A percentile compares a stretch with the other conserved stretches of the same genome.
Conservation (phyloP, 257 asterid species). For the Paraleonurus japonicus region DNA sequence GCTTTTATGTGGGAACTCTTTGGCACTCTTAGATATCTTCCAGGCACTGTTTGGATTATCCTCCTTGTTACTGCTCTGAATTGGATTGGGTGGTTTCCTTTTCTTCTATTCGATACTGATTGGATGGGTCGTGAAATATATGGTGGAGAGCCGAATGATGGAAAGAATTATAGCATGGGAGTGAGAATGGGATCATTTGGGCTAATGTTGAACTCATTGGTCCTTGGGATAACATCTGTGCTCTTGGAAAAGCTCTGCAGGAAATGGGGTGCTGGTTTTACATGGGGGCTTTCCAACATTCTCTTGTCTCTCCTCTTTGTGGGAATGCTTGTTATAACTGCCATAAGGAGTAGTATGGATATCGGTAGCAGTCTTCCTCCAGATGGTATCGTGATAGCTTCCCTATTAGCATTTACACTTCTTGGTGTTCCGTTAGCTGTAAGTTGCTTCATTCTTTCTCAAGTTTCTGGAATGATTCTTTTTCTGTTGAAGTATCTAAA, state of each 20-base stretch:
- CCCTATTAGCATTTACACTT: slow-evolving; percentile 58
- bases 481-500: background rate
- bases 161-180: slow-evolving; percentile 56
- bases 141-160: slow-evolving; percentile 84
- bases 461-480: background rate
- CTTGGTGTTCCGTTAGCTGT: slow-evolving; percentile 90
- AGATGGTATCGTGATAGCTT: slow-evolving; percentile 64
- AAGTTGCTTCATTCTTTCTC: slow-evolving; percentile 33
- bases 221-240: slow-evolving; percentile 83
- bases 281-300: slow-evolving; percentile 83
- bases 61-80: slow-evolving; percentile 76
- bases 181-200: slow-evolving; percentile 88
- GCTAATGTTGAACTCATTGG: slow-evolving; percentile 79
- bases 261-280: slow-evolving; percentile 84
- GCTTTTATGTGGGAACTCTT: slow-evolving; percentile 78
- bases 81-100: slow-evolving; percentile 94
- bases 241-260: slow-evolving; percentile 85
- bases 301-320: slow-evolving; percentile 67
- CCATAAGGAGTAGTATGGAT: slow-evolving; percentile 44
- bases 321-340: slow-evolving; percentile 63
- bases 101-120: slow-evolving; percentile 80
- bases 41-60: slow-evolving; percentile 65
- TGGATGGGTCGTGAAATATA: slow-evolving; percentile 96
- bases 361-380: slow-evolving; percentile 49
- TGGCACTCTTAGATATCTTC: slow-evolving; percentile 68